Evolutionary conservation across 2,329 filamentous ascomycete genomes (phyloP), one percentile per base, ranked within the genome.

Genomic region (Fusarium sp.): DNA sequence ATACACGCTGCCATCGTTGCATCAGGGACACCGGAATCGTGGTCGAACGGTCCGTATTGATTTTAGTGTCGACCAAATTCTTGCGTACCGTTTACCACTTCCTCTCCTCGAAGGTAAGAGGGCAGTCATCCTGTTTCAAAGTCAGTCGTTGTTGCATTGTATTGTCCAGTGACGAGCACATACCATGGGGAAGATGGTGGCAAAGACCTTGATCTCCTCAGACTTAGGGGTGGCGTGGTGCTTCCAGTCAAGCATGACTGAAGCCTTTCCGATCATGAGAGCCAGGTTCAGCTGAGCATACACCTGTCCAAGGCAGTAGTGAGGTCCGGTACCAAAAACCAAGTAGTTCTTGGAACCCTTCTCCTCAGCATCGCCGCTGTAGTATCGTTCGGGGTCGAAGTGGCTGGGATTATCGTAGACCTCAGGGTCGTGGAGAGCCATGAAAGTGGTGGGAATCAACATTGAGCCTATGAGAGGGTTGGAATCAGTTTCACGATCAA

Each of bases 171-270:
- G 13, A 12, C 20, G 9, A 31, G 11, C 56, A 84, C 91, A 82
- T 84, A 97, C 95, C 92, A 93, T 92, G 62, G 96, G 96, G 88
- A 99, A 99, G 76, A 99, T 97, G 33, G 94, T 98, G 44, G 96
- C 96, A 84, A 98, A 99, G 75, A 98, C 95, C 86, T 97, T 95
- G 83, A 99, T 98, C 83, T 97, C 92, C 84, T 99, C 96, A 0
- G 94, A 97, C 65, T 86, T 79, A 1, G 93, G 90, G 15, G 96
- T 98, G 22, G 94, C 84, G 80, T 94, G 90, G 82, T 99, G 96
- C 81, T 91, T 89, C 95, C 95, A 98, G 82, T 98, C 91, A 75
- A 98, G 86, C 79, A 91, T 86, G 81, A 97, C 87, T 73, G 93
- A 93, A 13, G 94, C 95, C 88, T 96, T 97, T 80, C 94, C 95